Evolutionary conservation across 768 basidiomycete species (phyloP).

Genomic region (Tremella yokohamensis): DNA sequence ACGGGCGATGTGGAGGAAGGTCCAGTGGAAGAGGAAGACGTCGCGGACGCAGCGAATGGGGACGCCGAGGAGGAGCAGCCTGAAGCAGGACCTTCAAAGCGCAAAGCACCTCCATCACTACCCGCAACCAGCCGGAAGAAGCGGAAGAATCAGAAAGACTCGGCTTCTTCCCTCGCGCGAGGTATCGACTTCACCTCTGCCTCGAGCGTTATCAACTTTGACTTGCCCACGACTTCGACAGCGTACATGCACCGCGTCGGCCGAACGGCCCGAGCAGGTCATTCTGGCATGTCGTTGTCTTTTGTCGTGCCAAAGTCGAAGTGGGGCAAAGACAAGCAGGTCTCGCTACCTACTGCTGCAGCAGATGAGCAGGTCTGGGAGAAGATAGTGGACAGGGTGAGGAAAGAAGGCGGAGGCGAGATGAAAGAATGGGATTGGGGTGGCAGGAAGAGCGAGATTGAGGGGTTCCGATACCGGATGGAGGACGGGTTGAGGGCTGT

Average conservation of each 20-base stretch:
- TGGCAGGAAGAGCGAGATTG: conserved; percentile 84
- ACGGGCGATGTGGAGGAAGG: conserved; percentile 54
- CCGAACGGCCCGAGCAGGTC: conserved; percentile 91
- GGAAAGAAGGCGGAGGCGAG: conserved; percentile 59
- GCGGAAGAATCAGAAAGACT: conserved; percentile 55
- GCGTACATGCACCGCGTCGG: conserved; percentile 95
- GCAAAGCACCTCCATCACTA: conserved; percentile 42
- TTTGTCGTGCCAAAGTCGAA: conserved; percentile 63
- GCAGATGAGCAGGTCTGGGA: conserved; percentile 72
- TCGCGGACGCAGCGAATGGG: conserved; percentile 37
- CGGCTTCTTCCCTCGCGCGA: conserved; percentile 88
- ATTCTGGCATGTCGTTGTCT: conserved; percentile 84
- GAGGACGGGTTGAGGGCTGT: conserved; percentile 88
- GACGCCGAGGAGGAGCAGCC: conserved; percentile 20
- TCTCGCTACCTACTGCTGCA: conserved; percentile 68
- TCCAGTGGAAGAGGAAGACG: conserved; percentile 50
- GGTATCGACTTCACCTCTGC: conserved; percentile 97
- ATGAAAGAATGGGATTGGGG: conserved; percentile 83
- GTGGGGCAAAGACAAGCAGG: conserved; percentile 54
- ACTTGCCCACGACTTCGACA: conserved; percentile 79
- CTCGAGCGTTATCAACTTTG: conserved; percentile 96
- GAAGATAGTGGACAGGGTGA: conserved; percentile 68
- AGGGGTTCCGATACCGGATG: conserved; percentile 97
- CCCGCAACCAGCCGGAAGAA: conserved; percentile 39
- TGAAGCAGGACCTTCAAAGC: conserved; percentile 53